Evolutionary conservation across 192 early-diverging fungal genomes (phyloP), one percentile per base, ranked within the genome.

Genomic region (Coemansia sp.): DNA sequence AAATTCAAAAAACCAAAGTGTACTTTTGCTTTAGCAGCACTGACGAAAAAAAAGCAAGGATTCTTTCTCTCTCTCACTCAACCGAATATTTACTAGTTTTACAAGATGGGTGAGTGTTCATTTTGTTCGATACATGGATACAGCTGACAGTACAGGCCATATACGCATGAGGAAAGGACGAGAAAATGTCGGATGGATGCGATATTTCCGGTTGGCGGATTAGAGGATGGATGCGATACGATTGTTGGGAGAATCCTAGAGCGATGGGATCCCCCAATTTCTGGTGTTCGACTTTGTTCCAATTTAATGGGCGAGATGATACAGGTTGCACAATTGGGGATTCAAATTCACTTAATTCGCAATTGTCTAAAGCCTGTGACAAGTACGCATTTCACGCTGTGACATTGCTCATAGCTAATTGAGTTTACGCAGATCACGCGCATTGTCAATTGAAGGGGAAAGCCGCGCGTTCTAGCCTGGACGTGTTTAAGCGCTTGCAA

Each of bases 41-140:
- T 6, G 14, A 1, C 12, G 11, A 46, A 46, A 46, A 18, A 18
- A 18, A 8, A 48, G 44, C 30, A 18, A 24, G 45, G 43, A 49
- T 70, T 65, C 64, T 59, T 67, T 67, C 66, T 72, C 63, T 76
- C 58, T 70, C 68, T 59, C 67, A 57, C 60, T 76, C 73, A 70
- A 52, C 73, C 59, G 52, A 76, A 76, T 52, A 26, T 72, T 63
- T 46, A 67, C 51, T 67, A 70, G 57, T 60, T 63, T 58, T 69
- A 57, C 73, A 76, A 70, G 60, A 76, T 76, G 73, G 68, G 73
- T 76, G 68, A 70, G 73, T 76, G 49, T 43, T 16, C 62, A 21
- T 44, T 26, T n/a, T 26, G 24, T 10, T 26, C 24, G 14, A 4
- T 53, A 53, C 23, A 10, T 53, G 24, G 51, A 53, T 53, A 24